Evolutionary conservation across 768 basidiomycete genomes (phyloP).

Genomic region (Hydnum rufescens): DNA sequence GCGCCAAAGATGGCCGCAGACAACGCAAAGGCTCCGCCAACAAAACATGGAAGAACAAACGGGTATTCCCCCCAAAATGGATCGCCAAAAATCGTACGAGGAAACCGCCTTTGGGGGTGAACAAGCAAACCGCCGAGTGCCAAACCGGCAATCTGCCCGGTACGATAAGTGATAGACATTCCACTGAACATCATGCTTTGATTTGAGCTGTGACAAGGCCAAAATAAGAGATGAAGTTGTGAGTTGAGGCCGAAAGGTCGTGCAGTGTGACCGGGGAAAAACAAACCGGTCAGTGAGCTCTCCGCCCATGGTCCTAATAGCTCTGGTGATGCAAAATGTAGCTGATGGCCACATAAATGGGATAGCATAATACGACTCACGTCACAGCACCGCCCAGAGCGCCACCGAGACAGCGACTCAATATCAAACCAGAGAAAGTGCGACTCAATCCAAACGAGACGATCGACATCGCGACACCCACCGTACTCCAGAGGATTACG

Average conservation of each 20-base stretch:
- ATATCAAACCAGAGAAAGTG: constrained; percentile 8
- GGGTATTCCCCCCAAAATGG: constrained; percentile 1
- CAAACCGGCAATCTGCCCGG: constrained; percentile 1
- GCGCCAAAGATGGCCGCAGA: background rate
- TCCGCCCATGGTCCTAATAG: constrained; percentile 1
- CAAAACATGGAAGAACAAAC: background rate
- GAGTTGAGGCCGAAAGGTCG: too few relatives aligned
- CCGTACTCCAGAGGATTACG: constrained; percentile 10
- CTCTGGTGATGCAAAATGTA: too few relatives aligned
- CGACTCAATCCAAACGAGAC: constrained; percentile 11
- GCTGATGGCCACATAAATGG: too few relatives aligned
- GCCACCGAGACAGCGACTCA: constrained; percentile 2
- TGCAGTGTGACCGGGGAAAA: too few relatives aligned
- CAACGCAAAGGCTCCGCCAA: background rate
- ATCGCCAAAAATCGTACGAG: background rate
- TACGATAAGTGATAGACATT: background rate
- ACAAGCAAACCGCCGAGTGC: background rate
- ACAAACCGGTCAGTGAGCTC: constrained; percentile 1
- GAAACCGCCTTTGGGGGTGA: background rate
- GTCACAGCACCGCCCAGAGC: background rate
- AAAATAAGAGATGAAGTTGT: too few relatives aligned
- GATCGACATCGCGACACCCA: constrained; percentile 9
- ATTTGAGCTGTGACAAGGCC: too few relatives aligned
- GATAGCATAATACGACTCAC: background rate
- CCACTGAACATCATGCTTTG: background rate